Percentiles rank a stretch among this genome's conserved stretches.
These are phyloP conservation scores for Ophiostoma novo-ulmi DNA, from an alignment of 2,329 filamentous ascomycete species.

Conservation along the genomic window DNA sequence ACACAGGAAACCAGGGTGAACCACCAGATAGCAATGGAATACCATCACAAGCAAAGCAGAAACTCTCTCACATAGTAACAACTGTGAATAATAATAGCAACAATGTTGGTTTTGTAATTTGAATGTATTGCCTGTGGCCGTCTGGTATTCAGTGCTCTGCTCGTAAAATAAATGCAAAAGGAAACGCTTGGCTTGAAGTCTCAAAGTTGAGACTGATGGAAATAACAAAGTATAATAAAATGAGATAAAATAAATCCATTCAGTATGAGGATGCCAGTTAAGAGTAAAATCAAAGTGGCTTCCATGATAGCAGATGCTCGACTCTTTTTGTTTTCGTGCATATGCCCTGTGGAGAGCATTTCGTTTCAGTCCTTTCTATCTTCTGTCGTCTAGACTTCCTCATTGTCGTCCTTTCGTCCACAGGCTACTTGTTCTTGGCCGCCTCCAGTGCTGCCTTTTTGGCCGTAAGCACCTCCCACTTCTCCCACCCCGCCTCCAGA, in stretches of 20 bases:
- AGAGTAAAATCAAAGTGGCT: background rate
- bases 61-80: background rate
- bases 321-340: background rate
- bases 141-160: background rate
- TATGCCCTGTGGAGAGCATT: background rate
- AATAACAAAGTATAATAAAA: background rate
- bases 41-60: background rate
- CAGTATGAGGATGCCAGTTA: background rate
- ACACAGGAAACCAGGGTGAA: background rate
- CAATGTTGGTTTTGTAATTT: too few species aligned
- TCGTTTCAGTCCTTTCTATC: background rate
- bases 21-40: constrained; percentile 9
- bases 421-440: constrained; percentile 35
- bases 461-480: constrained; percentile 62
- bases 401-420: background rate
- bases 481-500: constrained; percentile 87
- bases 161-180: background rate
- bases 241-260: too few species aligned
- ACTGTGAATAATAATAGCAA: background rate
- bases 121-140: background rate
- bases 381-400: background rate
- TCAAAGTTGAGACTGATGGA: background rate
- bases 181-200: background rate
- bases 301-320: background rate
- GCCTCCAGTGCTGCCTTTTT: constrained; percentile 36